Conservation (phyloP, 345 rosid species). For the Fremontodendron californicum region DNA sequence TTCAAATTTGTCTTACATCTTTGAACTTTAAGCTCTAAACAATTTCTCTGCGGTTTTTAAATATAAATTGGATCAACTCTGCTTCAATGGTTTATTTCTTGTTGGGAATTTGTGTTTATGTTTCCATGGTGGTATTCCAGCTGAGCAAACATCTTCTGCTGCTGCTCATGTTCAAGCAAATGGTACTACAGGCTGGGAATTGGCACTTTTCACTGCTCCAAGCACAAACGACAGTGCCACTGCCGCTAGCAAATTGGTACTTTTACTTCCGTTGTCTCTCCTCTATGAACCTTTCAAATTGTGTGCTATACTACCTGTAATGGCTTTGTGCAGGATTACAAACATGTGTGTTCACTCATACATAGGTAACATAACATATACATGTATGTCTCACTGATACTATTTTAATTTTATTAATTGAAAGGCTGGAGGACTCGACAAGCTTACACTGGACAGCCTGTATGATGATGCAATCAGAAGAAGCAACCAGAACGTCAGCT, state of each 20-base stretch:
- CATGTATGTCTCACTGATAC: conserved; percentile 3
- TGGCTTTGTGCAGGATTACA: background rate
- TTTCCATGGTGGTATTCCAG: conserved; percentile 35
- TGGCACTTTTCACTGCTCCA: conserved; percentile 88
- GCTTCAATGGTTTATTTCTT: background rate
- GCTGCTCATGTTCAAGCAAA: conserved; percentile 38
- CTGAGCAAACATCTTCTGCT: conserved; percentile 50
- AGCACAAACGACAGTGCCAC: conserved; percentile 73
- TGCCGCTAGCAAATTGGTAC: conserved; percentile 82
- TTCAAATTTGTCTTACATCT: background rate
- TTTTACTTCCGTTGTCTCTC: background rate
- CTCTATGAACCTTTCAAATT: background rate
- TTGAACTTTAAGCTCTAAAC: background rate
- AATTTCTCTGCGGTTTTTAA: background rate
- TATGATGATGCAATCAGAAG: conserved; percentile 93
- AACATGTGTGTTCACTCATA: background rate
- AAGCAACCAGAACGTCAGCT: conserved; percentile 66
- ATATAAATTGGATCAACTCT: background rate
- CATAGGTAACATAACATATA: background rate
- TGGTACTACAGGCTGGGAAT: conserved; percentile 81
- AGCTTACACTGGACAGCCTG: conserved; percentile 85
- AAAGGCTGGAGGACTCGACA: conserved; percentile 94
- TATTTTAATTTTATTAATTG: background rate
- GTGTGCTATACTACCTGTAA: background rate
- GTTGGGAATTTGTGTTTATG: background rate